These are phyloP conservation scores for Elongisporangium senticosum DNA, from an alignment of 352 stramenopile species.

Conservation along the genomic window DNA sequence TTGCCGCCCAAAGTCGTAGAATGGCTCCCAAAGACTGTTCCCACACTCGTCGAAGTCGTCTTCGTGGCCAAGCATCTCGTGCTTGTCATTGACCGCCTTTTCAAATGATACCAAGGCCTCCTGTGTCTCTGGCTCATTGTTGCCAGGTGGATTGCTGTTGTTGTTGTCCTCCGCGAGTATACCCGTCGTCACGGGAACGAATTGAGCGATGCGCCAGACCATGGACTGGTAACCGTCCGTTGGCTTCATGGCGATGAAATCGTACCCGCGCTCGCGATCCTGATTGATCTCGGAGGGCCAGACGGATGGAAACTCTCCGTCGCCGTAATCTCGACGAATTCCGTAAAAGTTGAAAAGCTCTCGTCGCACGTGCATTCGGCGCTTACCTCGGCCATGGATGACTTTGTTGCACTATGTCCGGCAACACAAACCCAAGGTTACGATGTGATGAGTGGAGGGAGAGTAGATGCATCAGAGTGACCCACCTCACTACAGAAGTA, in stretches of 20 bases:
- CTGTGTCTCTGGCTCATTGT: not conserved
- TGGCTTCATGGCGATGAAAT: conserved; percentile 51
- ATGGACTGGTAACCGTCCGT: conserved; percentile 62
- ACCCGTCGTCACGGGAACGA: conserved; percentile 38
- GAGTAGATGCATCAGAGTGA: not conserved
- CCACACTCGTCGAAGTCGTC: conserved; percentile 44
- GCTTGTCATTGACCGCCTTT: not conserved
- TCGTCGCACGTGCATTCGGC: conserved; percentile 64
- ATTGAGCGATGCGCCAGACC: conserved; percentile 56
- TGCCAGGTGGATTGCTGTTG: not conserved
- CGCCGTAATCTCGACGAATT: conserved; percentile 87
- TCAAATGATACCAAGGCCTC: conserved; percentile 1
- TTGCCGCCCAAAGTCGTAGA: conserved; percentile 54
- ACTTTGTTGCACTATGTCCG: conserved; percentile 58
- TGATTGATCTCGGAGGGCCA: conserved; percentile 88
- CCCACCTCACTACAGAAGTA: conserved; percentile 84
- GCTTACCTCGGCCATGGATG: conserved; percentile 82
- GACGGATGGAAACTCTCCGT: conserved; percentile 85
- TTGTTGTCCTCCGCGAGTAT: not conserved
- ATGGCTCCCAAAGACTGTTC: conserved; percentile 57
- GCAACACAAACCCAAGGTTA: too few relatives aligned
- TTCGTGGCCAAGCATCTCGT: conserved; percentile 24
- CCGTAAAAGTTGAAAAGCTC: conserved; percentile 91
- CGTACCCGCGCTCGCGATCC: conserved; percentile 57
- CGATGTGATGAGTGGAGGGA: not conserved